Conservation (phyloP, 2,329 filamentous ascomycete genomes). For the Hypoxylon sp. region DNA sequence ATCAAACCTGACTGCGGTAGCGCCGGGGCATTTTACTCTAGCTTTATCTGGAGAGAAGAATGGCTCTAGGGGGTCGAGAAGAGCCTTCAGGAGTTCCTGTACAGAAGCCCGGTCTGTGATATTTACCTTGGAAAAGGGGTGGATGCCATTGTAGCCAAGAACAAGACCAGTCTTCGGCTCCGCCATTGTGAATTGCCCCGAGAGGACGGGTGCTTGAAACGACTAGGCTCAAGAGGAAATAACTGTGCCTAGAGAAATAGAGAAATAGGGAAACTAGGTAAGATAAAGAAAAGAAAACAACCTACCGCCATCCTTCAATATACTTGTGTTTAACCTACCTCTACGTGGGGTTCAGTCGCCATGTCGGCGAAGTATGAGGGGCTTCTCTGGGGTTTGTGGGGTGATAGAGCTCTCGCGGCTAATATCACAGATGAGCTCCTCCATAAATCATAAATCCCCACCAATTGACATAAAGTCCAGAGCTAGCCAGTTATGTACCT, state of each 20-base stretch:
- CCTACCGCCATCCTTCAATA: constrained; percentile 13
- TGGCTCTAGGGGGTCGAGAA: constrained; percentile 78
- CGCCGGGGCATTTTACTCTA: constrained; percentile 76
- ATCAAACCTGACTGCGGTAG: constrained; percentile 82
- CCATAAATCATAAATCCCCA: constrained; percentile 41
- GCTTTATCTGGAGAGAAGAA: constrained; percentile 79
- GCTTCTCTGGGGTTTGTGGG: constrained; percentile 40
- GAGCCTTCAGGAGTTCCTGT: constrained; percentile 71
- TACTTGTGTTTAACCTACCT: constrained; percentile 30
- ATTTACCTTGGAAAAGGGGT: constrained; percentile 69
- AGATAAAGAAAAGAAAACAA: constrained; percentile 18
- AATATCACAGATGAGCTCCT: constrained; percentile 49
- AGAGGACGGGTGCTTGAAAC: constrained; percentile 6
- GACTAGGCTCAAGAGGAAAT: constrained; percentile 14
- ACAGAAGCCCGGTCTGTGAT: constrained; percentile 68
- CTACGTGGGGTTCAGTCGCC: constrained; percentile 40
- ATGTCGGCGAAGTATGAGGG: constrained; percentile 47
- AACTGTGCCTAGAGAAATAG: constrained; percentile 11
- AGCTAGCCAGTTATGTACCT: constrained; percentile 28
- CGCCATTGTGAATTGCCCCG: constrained; percentile 42
- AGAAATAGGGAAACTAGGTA: constrained; percentile 1
- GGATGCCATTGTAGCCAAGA: constrained; percentile 67
- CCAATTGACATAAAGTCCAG: constrained; percentile 42
- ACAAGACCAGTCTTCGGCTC: constrained; percentile 55
- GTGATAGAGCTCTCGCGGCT: constrained; percentile 51